Evolutionary conservation across 495 filamentous ascomycete species (phyloP), one percentile per base, ranked within the genome.

Genomic region (Penicillium macrosclerotiorum): DNA sequence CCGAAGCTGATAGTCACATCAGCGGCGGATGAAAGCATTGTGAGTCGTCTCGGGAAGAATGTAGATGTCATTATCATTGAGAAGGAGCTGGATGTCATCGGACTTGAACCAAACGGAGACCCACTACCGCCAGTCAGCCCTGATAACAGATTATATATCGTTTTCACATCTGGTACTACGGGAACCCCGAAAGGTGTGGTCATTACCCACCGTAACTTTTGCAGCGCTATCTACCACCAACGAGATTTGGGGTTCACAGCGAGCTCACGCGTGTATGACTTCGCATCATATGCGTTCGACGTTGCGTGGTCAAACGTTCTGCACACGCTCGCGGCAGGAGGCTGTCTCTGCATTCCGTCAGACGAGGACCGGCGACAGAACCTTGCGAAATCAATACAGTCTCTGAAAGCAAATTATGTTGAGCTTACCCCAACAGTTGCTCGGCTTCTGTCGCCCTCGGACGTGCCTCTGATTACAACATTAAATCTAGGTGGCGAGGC

Each of bases 161-260:
- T 89, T 3, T 94, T 89, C 63, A 94, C 88, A 0, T 89, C 84
- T 2, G 88, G 88, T 11, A 88, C 83, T 7, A 91, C 87, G 0
- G 88, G 88, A 8, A 82, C 74, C 0, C 88, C 88, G 0, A 94
- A 94, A 53, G 88, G 87, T 6, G 88, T 85, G 40, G 71, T 84
- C 26, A 76, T 91, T 24, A 86, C 80, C 2, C 88, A 91, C 51
- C 73, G 84, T 8, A 42, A 89, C 85, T 55, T 73, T 77, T 47
- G 49, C 23, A 67, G 47, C 23, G 41, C 30, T 18, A 27, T 47
- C 9, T 9, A 36, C 5, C 37, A 53, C 14, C 46, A 51, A 51
- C 23, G 25, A 8, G 25, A 17, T 22, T 16, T 46, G 6, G 16
- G 25, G 23, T 6, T 79, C 71, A 66, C 75, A 42, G 30, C 53